These are phyloP conservation scores for Fusarium veterinarium DNA, from an alignment of 2,329 filamentous ascomycete species.

Conservation along the genomic window DNA sequence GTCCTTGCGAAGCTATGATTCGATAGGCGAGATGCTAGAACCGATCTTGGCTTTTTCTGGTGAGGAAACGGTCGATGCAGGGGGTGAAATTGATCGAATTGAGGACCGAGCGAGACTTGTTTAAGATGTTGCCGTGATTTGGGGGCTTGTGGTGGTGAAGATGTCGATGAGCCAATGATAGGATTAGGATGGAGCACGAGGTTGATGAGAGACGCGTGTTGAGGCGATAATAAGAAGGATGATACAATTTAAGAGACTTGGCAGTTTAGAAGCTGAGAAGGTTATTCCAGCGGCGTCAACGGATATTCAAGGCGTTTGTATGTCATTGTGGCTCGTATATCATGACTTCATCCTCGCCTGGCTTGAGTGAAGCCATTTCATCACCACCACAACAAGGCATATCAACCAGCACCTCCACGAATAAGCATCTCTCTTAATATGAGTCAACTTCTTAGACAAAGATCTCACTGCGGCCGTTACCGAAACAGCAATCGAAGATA, in stretches of 20 bases:
- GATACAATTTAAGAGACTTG: background rate
- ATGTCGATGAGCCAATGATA: constrained; percentile 33
- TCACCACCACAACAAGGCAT: background rate
- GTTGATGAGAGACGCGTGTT: constrained; percentile 20
- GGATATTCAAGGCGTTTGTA: background rate
- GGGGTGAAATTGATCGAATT: background rate
- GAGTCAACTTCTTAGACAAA: no score
- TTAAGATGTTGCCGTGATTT: background rate
- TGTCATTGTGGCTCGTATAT: background rate
- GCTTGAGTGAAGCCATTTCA: background rate
- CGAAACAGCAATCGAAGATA: background rate
- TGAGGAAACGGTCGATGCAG: constrained; percentile 1
- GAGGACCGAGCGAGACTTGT: background rate
- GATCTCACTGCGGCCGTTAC: background rate
- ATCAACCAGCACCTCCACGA: background rate
- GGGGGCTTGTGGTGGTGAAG: constrained; percentile 3
- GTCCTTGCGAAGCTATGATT: constrained; percentile 32
- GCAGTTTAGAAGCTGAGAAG: background rate
- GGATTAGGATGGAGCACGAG: constrained; percentile 34
- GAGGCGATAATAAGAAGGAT: background rate
- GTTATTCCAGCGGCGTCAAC: background rate
- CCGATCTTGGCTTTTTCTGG: constrained; percentile 13
- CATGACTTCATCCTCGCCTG: background rate
- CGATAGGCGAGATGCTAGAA: constrained; percentile 12
- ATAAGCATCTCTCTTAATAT: background rate